Percentiles rank a stretch among this genome's conserved stretches.
Conservation (phyloP, 2,329 filamentous ascomycete genomes). For the Ceratocystis destructans region DNA sequence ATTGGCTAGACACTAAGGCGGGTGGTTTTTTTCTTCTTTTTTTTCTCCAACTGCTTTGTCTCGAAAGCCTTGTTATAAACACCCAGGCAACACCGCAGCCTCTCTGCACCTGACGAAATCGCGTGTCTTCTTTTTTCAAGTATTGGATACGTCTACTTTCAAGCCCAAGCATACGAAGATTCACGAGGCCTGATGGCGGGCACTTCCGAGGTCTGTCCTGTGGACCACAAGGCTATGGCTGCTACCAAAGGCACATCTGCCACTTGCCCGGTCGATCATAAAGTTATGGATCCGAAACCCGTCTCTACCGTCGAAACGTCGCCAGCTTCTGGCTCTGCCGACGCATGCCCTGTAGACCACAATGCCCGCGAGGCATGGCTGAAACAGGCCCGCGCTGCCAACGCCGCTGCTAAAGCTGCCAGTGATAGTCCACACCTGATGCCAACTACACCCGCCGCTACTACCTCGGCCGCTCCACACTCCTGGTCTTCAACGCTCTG, state of each 20-base stretch:
- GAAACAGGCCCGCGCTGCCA: conserved; percentile 42
- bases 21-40: conserved; percentile 6
- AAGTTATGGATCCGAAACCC: neutral
- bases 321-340: conserved; percentile 21
- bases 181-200: conserved; percentile 2
- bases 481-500: conserved; percentile 34
- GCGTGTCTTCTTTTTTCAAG: too few relatives aligned
- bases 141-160: neutral
- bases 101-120: neutral
- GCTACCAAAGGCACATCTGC: conserved; percentile 16
- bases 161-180: neutral
- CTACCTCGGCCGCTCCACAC: conserved; percentile 20
- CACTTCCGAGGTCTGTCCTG: conserved; percentile 18
- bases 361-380: conserved; percentile 82
- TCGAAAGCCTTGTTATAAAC: neutral
- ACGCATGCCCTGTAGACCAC: conserved; percentile 75
- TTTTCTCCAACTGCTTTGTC: neutral
- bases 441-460: neutral
- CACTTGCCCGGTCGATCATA: conserved; percentile 6
- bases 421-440: conserved; percentile 24
- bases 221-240: conserved; percentile 17
- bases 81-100: neutral
- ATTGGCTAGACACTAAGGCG: conserved; percentile 1
- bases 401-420: conserved; percentile 21
- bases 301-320: neutral